These are phyloP conservation scores for Podospora bellae-mahoneyi DNA, from an alignment of 495 filamentous ascomycete species.

Conservation along the genomic window DNA sequence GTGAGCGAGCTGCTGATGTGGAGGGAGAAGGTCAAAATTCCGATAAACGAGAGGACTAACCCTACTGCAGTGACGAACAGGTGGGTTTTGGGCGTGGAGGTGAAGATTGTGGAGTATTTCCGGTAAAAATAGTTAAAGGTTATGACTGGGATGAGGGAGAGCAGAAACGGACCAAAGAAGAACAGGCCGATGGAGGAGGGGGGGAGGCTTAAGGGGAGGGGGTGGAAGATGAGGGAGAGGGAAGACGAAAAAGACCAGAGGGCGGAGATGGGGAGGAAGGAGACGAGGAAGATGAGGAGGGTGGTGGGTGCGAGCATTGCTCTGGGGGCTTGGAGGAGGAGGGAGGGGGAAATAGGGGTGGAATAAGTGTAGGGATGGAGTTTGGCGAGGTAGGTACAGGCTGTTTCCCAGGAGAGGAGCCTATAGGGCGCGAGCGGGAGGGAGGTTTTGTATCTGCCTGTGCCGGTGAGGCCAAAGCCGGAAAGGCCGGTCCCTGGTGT, in stretches of 20 bases:
- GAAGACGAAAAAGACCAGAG: conserved; percentile 44
- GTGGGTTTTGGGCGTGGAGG: conserved; percentile 31
- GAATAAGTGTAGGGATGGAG: conserved; percentile 40
- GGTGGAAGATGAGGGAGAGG: conserved; percentile 46
- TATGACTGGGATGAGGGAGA: conserved; percentile 32
- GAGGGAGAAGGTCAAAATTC: conserved; percentile 41
- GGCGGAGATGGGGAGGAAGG: conserved; percentile 39
- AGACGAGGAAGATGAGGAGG: conserved; percentile 40
- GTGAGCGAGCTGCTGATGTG: conserved; percentile 39
- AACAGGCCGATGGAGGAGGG: conserved; percentile 40
- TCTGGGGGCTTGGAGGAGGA: conserved; percentile 40
- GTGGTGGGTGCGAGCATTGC: conserved; percentile 47
- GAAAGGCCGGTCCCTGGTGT: conserved; percentile 27
- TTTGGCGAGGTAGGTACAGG: conserved; percentile 35
- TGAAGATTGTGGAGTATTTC: conserved; percentile 28
- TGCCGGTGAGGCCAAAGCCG: neutral
- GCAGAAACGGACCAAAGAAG: conserved; percentile 41
- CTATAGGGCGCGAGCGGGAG: conserved; percentile 33
- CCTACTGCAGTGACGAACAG: conserved; percentile 33
- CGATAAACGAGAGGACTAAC: conserved; percentile 37
- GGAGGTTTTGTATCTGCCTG: conserved; percentile 27
- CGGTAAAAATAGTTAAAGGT: conserved; percentile 31
- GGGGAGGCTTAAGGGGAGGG: conserved; percentile 42
- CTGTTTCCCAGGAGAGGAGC: conserved; percentile 30
- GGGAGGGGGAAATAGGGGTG: conserved; percentile 18